These are phyloP conservation scores for Rhipidocladum racemiflorum DNA, from an alignment of 176 grass and related monocot genomes.

Conservation along the genomic window DNA sequence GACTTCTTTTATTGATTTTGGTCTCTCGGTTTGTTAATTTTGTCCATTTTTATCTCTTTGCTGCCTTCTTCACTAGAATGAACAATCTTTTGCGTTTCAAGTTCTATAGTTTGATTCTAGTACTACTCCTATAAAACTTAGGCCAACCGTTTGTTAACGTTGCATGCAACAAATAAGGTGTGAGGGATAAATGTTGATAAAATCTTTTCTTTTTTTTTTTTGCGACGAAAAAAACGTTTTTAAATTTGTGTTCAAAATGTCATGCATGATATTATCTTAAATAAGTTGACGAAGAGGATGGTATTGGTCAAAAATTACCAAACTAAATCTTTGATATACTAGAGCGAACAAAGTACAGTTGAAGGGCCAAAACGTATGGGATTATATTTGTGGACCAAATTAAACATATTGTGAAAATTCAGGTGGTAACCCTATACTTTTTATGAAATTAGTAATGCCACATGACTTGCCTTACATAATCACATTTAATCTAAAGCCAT, in stretches of 20 bases:
- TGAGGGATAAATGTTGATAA: background rate
- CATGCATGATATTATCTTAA: background rate
- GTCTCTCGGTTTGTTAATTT: background rate
- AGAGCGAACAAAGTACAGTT: background rate
- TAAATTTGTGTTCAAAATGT: background rate
- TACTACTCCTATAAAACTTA: background rate
- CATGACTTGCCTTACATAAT: background rate
- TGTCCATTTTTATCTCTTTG: background rate
- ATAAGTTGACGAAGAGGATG: background rate
- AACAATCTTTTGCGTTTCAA: background rate
- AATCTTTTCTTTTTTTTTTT: background rate
- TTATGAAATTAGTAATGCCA: background rate
- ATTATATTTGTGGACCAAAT: background rate
- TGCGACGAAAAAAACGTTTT: background rate
- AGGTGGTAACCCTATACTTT: background rate
- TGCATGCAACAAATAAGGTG: background rate
- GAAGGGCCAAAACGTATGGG: background rate
- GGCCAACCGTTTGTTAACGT: background rate
- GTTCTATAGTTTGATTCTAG: background rate
- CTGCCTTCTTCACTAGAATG: background rate
- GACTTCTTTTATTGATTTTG: background rate
- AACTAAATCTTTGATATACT: background rate
- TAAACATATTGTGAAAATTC: background rate
- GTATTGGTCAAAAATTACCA: background rate
- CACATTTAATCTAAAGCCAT: background rate